Conservation (phyloP, 2,329 filamentous ascomycete genomes). For the Dryadomyces quercus-mongolicae region DNA sequence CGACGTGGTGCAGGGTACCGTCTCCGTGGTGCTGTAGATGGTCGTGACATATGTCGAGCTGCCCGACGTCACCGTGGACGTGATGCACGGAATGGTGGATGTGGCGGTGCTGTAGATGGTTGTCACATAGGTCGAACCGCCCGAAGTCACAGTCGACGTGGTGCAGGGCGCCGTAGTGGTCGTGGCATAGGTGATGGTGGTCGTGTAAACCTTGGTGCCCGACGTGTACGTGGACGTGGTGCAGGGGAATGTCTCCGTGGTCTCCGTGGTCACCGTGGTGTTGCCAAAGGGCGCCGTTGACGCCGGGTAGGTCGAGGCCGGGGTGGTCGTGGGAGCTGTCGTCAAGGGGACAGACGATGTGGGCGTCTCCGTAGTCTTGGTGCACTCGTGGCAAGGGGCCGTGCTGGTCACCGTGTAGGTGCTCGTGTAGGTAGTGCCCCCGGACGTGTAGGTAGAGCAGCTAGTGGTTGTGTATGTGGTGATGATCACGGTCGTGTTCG, state of each 20-base stretch:
- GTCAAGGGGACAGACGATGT: background rate
- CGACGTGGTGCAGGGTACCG: background rate
- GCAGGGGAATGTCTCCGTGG: background rate
- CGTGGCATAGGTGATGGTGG: conserved; percentile 1
- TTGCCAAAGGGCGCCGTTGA: background rate
- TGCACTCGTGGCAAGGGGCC: conserved; percentile 1
- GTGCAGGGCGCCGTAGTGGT: background rate
- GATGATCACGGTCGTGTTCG: conserved; percentile 2
- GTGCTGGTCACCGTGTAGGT: conserved; percentile 1
- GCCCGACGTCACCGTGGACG: background rate
- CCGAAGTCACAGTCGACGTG: background rate
- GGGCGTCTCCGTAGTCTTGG: background rate
- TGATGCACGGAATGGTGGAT: background rate
- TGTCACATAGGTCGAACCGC: background rate
- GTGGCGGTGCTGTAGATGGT: background rate
- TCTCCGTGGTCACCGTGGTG: background rate
- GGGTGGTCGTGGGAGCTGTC: background rate
- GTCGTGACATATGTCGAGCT: conserved; percentile 1
- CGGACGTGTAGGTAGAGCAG: background rate
- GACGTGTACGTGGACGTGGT: background rate
- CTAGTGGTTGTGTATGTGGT: background rate
- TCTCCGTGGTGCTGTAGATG: background rate
- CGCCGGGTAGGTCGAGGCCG: background rate
- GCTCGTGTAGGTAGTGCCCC: conserved; percentile 7
- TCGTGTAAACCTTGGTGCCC: background rate